Conservation (phyloP, 441 rosid genomes). For the Arabidopsis hybrid region DNA sequence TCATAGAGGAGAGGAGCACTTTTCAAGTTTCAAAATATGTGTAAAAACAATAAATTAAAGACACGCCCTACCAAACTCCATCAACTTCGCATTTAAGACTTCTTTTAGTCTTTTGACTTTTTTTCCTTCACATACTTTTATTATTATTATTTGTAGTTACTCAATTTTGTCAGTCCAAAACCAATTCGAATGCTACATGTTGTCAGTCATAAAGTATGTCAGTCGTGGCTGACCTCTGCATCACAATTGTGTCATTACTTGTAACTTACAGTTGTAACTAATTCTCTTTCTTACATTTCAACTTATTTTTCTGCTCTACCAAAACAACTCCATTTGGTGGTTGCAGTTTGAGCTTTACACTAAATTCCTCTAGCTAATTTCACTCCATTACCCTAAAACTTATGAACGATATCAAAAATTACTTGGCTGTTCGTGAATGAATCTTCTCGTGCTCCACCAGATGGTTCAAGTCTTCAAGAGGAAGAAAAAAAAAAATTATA, state of each 20-base stretch:
- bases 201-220: conserved; percentile 23
- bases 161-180: conserved; percentile 23
- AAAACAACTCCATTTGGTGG: conserved; percentile 6
- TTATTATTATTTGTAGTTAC: background rate
- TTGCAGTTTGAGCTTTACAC: conserved; percentile 17
- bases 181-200: conserved; percentile 36
- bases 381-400: background rate
- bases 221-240: conserved; percentile 32
- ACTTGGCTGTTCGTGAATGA: background rate
- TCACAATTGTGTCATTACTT: conserved; percentile 27
- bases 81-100: conserved; percentile 36
- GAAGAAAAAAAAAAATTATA: background rate
- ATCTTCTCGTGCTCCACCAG: background rate
- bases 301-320: conserved; percentile 31
- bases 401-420: background rate
- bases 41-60: conserved; percentile 16
- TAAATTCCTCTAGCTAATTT: background rate
- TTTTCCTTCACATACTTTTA: background rate
- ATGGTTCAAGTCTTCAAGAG: background rate
- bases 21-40: conserved; percentile 27
- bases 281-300: conserved; percentile 11
- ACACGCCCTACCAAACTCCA: conserved; percentile 40
- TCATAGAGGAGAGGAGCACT: background rate
- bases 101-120: conserved; percentile 24
- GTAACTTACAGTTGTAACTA: conserved; percentile 28